Evolutionary conservation across 2,329 filamentous ascomycete species (phyloP).

Genomic region (Thelonectria olida): DNA sequence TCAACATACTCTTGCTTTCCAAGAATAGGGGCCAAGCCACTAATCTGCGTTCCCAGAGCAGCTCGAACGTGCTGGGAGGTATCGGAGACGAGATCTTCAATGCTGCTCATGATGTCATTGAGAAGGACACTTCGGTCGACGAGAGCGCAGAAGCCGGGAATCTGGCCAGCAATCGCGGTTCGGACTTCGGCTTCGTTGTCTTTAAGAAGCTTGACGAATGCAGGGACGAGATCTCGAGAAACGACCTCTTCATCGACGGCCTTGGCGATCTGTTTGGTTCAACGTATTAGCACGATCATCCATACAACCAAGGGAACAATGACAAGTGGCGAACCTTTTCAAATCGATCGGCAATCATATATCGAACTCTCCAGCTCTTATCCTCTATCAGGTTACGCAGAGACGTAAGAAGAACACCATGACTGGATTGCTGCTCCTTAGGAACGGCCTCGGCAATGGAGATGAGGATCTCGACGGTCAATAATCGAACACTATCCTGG

Average conservation of each 20-base stretch:
- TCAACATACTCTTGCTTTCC: slow-evolving; percentile 91
- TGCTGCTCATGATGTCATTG: slow-evolving; percentile 94
- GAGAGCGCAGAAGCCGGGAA: slow-evolving; percentile 93
- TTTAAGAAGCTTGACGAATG: slow-evolving; percentile 97
- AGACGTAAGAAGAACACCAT: slow-evolving; percentile 90
- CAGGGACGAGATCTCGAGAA: slow-evolving; percentile 89
- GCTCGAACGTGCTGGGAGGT: slow-evolving; percentile 96
- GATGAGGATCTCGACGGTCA: slow-evolving; percentile 96
- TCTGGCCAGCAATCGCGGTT: slow-evolving; percentile 96
- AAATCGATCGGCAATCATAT: slow-evolving; percentile 98
- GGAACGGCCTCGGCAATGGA: slow-evolving; percentile 96
- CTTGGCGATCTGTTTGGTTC: slow-evolving; percentile 82
- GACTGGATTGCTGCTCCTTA: slow-evolving; percentile 97
- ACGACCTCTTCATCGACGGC: slow-evolving; percentile 98
- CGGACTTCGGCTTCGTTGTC: slow-evolving; percentile 98
- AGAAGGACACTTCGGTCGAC: slow-evolving; percentile 89
- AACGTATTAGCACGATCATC: slow-evolving; percentile 9
- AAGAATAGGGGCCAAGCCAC: slow-evolving; percentile 93
- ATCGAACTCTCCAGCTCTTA: slow-evolving; percentile 98
- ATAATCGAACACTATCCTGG: slow-evolving; percentile 93
- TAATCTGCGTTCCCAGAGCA: slow-evolving; percentile 95
- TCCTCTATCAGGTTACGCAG: slow-evolving; percentile 95
- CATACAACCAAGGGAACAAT: slow-evolving; percentile 45
- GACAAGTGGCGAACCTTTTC: slow-evolving; percentile 73
- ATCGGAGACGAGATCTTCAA: slow-evolving; percentile 96